Evolutionary conservation across 768 basidiomycete species (phyloP), one percentile per base, ranked within the genome.

Genomic region (Hydnomerulius pinastri): DNA sequence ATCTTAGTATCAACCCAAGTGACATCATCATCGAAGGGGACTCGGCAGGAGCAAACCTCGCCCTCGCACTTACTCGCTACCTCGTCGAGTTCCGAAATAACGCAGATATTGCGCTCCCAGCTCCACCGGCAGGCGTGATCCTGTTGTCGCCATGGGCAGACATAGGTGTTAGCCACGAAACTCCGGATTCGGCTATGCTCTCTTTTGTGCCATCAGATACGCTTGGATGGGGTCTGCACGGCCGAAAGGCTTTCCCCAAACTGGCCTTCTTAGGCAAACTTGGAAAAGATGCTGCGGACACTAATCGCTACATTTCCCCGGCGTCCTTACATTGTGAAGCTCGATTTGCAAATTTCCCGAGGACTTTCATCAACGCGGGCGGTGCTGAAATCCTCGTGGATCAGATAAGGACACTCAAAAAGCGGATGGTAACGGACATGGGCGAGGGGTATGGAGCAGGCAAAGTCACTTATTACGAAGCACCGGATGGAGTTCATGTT

Each of bases 31-130:
- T 87, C 20, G 73, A 74, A 17, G 86, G 86, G 9, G 85, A 90
- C 58, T 90, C 85, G 6, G 83, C 87, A 0, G 88, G 86, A 20
- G 86, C 75, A 3, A 85, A 90, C 61, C 76, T 90, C 29, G 81
- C 80, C 0, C 73, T 79, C 30, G 78, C 81, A 7, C 71, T 87
- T 28, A 75, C 72, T 27, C 79, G 82, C 21, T 82, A 81, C 59
- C 73, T 88, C 40, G 68, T 78, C 25, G 76, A 83, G 55, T 63
- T 78, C 65, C 68, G 70, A 39, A 61, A 55, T 43, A 42, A 39
- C 50, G 17, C 33, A 25, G 46, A 44, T 29, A 27, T 23, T 20
- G 25, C 29, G 21, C 47, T 41, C 37, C 38, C 46, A 50, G 33
- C 49, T 35, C 53, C 66, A 37, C 35, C 54, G 17, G 54, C 43